These are phyloP conservation scores for Cadophora luteo-olivacea DNA, from an alignment of 2,329 filamentous ascomycete species.

Conservation along the genomic window DNA sequence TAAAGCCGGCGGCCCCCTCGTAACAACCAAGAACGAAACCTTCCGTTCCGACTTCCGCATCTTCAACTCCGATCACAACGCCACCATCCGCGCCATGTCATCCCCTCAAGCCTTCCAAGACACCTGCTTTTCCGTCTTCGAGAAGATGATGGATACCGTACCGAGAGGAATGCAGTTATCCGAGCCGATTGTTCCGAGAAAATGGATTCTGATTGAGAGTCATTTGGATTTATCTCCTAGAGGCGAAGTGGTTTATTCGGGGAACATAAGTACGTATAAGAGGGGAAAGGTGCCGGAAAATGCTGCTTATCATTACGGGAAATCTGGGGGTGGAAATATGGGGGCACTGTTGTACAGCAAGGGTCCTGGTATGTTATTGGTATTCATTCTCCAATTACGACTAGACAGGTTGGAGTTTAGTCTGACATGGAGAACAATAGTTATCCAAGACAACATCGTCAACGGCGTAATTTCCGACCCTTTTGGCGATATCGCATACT, in stretches of 20 bases:
- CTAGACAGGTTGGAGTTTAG: neutral
- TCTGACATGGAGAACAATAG: neutral
- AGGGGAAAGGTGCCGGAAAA: slow-evolving; percentile 14
- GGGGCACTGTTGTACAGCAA: slow-evolving; percentile 16
- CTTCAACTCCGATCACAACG: slow-evolving; percentile 33
- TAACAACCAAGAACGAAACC: slow-evolving; percentile 23
- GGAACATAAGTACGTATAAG: slow-evolving; percentile 16
- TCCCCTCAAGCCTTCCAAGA: slow-evolving; percentile 28
- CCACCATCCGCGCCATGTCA: slow-evolving; percentile 32
- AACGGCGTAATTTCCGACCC: slow-evolving; percentile 6
- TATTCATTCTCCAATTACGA: neutral
- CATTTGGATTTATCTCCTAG: slow-evolving; percentile 26
- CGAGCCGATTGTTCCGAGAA: slow-evolving; percentile 26
- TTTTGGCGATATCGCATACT: slow-evolving; percentile 29
- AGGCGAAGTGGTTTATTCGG: slow-evolving; percentile 23
- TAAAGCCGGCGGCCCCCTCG: slow-evolving; percentile 29
- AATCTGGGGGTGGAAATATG: slow-evolving; percentile 23
- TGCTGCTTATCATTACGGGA: slow-evolving; percentile 29
- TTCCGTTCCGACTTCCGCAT: slow-evolving; percentile 29
- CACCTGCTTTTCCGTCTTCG: slow-evolving; percentile 31
- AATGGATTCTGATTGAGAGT: slow-evolving; percentile 27
- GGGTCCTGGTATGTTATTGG: slow-evolving; percentile 12
- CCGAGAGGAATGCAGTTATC: slow-evolving; percentile 27
- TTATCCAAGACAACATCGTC: slow-evolving; percentile 3
- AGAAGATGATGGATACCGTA: slow-evolving; percentile 36